Evolutionary conservation across 2,329 filamentous ascomycete genomes (phyloP).

Genomic region (Keithomyces neogunnii): DNA sequence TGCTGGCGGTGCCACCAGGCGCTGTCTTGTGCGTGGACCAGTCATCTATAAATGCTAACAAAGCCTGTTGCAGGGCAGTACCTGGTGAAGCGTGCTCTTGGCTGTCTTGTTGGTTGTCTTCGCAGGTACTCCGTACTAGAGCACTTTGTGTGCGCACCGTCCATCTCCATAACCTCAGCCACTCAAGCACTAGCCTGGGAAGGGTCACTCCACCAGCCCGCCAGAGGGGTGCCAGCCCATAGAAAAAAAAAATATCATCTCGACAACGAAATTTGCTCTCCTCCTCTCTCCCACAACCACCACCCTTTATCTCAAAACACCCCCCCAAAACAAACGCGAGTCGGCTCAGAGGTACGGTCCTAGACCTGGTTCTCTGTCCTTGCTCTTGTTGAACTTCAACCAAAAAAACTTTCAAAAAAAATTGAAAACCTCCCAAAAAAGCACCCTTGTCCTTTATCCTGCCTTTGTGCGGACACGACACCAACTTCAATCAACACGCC

Average conservation of each 20-base stretch:
- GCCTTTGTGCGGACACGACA: conserved; percentile 21
- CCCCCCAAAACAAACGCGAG: conserved; percentile 33
- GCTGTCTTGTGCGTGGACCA: not conserved
- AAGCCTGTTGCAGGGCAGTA: too few relatives aligned
- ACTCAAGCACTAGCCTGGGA: conserved; percentile 1
- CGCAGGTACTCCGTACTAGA: not conserved
- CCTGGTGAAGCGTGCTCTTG: too few relatives aligned
- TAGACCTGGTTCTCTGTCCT: conserved; percentile 54
- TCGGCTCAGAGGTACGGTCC: conserved; percentile 48
- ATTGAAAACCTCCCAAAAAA: conserved; percentile 49
- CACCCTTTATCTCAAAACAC: conserved; percentile 39
- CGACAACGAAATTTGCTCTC: conserved; percentile 28
- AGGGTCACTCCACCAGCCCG: conserved; percentile 13
- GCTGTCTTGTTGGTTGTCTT: too few relatives aligned
- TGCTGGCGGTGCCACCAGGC: too few relatives aligned
- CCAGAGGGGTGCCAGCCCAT: conserved; percentile 8
- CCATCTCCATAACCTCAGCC: not conserved
- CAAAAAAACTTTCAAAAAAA: conserved; percentile 51
- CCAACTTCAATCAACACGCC: conserved; percentile 11
- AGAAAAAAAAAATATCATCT: conserved; percentile 24
- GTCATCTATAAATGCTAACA: too few relatives aligned
- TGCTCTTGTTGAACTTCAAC: conserved; percentile 41
- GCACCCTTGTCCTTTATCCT: conserved; percentile 37
- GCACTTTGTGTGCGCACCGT: not conserved
- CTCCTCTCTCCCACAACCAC: conserved; percentile 35